Conservation (phyloP, 768 basidiomycete genomes). For the Podaxis mareebaensis region DNA sequence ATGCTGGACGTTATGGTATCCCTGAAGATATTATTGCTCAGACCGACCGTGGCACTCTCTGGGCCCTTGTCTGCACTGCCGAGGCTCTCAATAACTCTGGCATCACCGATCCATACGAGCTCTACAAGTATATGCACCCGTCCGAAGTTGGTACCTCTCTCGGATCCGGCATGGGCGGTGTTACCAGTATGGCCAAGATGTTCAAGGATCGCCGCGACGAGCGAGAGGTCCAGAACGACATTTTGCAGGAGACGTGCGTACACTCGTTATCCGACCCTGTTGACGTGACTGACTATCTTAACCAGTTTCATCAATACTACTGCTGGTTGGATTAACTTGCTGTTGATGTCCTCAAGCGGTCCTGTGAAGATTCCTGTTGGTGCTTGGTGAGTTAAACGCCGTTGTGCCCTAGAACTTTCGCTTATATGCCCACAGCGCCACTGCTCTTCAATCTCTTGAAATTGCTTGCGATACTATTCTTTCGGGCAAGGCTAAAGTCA, state of each 20-base stretch:
- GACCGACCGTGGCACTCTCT: slow-evolving; percentile 88
- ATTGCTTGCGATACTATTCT: slow-evolving; percentile 96
- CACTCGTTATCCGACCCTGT: background rate
- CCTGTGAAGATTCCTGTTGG: slow-evolving; percentile 99
- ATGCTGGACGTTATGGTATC: slow-evolving; percentile 94
- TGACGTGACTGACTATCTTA: slow-evolving; percentile 10
- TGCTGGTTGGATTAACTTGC: slow-evolving; percentile 95
- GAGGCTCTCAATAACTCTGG: slow-evolving; percentile 97
- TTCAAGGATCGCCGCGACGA: slow-evolving; percentile 99
- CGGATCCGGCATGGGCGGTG: slow-evolving; percentile 98
- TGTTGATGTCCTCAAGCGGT: slow-evolving; percentile 93
- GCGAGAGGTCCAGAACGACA: slow-evolving; percentile 97
- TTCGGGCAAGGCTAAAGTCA: slow-evolving; percentile 96
- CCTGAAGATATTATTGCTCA: slow-evolving; percentile 95
- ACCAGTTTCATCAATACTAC: slow-evolving; percentile 97
- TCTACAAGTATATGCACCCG: slow-evolving; percentile 96
- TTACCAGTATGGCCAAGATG: slow-evolving; percentile 89
- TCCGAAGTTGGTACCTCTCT: slow-evolving; percentile 93
- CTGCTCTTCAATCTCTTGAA: slow-evolving; percentile 95
- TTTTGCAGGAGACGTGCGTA: slow-evolving; percentile 94
- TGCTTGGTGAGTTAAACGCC: slow-evolving; percentile 69
- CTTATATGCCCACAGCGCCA: slow-evolving; percentile 58
- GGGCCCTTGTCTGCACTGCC: slow-evolving; percentile 92
- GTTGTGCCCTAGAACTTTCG: slow-evolving; percentile 10
- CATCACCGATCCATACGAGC: slow-evolving; percentile 96